phyloP scores from a whole-genome alignment of 2,329 filamentous ascomycete genomes.

The Colletotrichum echinochloae region DNA sequence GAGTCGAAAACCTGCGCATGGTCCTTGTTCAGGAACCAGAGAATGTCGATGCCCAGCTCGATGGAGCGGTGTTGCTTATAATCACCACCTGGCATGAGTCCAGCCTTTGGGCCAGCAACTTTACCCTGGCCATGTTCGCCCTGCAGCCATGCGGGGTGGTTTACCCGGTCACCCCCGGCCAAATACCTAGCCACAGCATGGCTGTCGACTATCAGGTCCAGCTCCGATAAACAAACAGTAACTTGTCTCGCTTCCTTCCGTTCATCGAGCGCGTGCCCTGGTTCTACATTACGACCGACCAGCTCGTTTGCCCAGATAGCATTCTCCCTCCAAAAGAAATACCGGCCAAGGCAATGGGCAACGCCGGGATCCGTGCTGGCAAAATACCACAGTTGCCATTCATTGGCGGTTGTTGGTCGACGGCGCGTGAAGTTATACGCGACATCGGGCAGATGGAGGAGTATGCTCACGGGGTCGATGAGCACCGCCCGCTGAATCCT shows the following conservation, averaged over 20 bases:
- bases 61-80: slow-evolving; percentile 15
- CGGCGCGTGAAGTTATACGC: slow-evolving; percentile 77
- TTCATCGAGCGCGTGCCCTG: slow-evolving; percentile 29
- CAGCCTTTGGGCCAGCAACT: slow-evolving; percentile 26
- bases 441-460: slow-evolving; percentile 77
- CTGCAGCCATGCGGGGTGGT: slow-evolving; percentile 38
- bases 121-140: slow-evolving; percentile 39
- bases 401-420: slow-evolving; percentile 68
- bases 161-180: slow-evolving; percentile 31
- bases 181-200: slow-evolving; percentile 69
- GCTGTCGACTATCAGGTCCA: slow-evolving; percentile 75
- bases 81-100: not conserved
- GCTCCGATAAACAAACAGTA: slow-evolving; percentile 68
- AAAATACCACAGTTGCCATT: slow-evolving; percentile 79
- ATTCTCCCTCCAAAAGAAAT: slow-evolving; percentile 80
- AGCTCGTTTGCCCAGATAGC: slow-evolving; percentile 78
- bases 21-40: slow-evolving; percentile 72
- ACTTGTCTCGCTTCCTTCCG: slow-evolving; percentile 52
- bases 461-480: slow-evolving; percentile 73
- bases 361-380: slow-evolving; percentile 76
- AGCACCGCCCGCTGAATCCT: slow-evolving; percentile 63
- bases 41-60: slow-evolving; percentile 62
- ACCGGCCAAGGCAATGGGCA: slow-evolving; percentile 70
- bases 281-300: slow-evolving; percentile 42
- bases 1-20: slow-evolving; percentile 72